Evolutionary conservation across 2,329 filamentous ascomycete genomes (phyloP), one percentile per base, ranked within the genome.

Genomic region (Phaeosphaeriaceae sp.): DNA sequence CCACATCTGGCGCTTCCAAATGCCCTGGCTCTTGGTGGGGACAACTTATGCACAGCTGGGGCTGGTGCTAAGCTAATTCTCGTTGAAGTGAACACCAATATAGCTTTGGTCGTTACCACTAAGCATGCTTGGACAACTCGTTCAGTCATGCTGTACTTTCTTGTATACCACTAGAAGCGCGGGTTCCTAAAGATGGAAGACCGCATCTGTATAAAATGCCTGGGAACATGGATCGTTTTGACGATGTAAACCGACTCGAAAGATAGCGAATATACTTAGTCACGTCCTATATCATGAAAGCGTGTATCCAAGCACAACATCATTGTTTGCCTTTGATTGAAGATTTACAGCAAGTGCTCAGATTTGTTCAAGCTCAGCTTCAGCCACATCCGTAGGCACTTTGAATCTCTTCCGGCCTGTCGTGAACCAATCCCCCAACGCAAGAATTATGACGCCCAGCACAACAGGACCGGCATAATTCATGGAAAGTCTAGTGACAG

Each of bases 401-500:
- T 58, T 22, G 25, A 67, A 65, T n/a, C 46, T 66, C 49, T 59
- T 61, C 9, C 52, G 41, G 9, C 66, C 66, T n/a, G 45, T 50
- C 1, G 48, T 52, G 22, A 63, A 62, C 65, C 61, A 68, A 50
- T 65, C 67, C 20, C 49, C 24, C 33, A 67, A 52, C 9, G 56
- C 61, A n/a, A 68, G 11, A 2, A 65, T 5, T 36, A 10, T n/a
- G n/a, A 57, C 59, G 2, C 48, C 61, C 1, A 59, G 11, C 13
- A 68, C 48, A 7, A 68, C 57, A 1, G 54, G 58, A 0, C 50
- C 53, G 1, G 60, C 58, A 51, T 66, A 70, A 47, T 70, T 70
- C 50, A 69, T 63, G 19, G 44, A 66, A 27, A 61, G 21, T 21
- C 20, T 53, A 17, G 60, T 68, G 7, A 66, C 62, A 7, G 64